Conservation (phyloP, 2,329 filamentous ascomycete species). For the Claviceps capensis region DNA sequence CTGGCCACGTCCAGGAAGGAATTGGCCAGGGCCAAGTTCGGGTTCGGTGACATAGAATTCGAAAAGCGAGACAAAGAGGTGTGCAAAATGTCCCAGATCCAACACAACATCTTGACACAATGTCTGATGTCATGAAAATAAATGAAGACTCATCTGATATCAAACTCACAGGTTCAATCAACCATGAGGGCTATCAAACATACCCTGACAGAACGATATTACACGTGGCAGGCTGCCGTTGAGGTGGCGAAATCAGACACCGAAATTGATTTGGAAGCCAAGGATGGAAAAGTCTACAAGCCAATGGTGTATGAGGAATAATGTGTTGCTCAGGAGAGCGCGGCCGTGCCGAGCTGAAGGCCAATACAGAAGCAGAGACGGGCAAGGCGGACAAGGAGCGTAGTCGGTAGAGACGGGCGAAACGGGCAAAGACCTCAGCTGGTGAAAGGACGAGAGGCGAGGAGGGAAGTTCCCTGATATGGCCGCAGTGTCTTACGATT, state of each 20-base stretch:
- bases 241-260: slow-evolving; percentile 51
- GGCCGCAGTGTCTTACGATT: background rate
- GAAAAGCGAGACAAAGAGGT: slow-evolving; percentile 52
- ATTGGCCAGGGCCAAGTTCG: slow-evolving; percentile 50
- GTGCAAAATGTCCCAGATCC: slow-evolving; percentile 19
- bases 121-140: too few species aligned
- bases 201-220: slow-evolving; percentile 73
- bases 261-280: slow-evolving; percentile 46
- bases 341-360: slow-evolving; percentile 11
- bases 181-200: slow-evolving; percentile 80
- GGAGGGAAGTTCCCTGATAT: background rate
- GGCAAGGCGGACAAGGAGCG: slow-evolving; percentile 7
- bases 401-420: background rate
- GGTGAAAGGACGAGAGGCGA: background rate
- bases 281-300: slow-evolving; percentile 34
- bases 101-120: background rate
- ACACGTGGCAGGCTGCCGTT: slow-evolving; percentile 71
- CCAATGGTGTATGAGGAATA: slow-evolving; percentile 27
- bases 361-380: slow-evolving; percentile 6
- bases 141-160: too few species aligned
- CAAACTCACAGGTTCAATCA: slow-evolving; percentile 46
- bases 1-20: slow-evolving; percentile 66
- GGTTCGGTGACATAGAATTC: slow-evolving; percentile 61
- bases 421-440: background rate
- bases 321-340: slow-evolving; percentile 11